Evolutionary conservation across 2,329 filamentous ascomycete genomes (phyloP).

Genomic region (Ilyonectria mors-panacis): DNA sequence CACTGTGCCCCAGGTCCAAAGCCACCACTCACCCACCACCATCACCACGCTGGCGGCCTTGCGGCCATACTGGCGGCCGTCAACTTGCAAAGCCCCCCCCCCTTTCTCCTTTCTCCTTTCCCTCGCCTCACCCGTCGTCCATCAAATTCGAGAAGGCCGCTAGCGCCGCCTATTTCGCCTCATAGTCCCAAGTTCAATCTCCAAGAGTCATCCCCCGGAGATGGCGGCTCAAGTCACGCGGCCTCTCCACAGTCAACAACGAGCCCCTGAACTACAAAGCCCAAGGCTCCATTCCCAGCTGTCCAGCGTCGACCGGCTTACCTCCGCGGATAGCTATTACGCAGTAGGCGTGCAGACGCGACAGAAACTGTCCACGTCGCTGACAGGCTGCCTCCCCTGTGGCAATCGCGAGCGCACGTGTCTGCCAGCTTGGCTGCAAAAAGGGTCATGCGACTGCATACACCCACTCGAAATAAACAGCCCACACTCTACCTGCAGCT

Average conservation of each 20-base stretch:
- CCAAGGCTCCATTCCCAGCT: slow-evolving; percentile 7
- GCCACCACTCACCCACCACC: slow-evolving; percentile 2
- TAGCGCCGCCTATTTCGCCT: slow-evolving; percentile 37
- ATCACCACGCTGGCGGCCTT: slow-evolving; percentile 3
- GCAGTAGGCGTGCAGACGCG: background rate
- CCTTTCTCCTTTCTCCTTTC: slow-evolving; percentile 28
- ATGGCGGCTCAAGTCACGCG: slow-evolving; percentile 50
- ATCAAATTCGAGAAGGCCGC: slow-evolving; percentile 47
- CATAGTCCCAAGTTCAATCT: slow-evolving; percentile 30
- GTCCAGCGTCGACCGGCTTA: slow-evolving; percentile 4
- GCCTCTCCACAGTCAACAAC: slow-evolving; percentile 29
- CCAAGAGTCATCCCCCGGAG: slow-evolving; percentile 36
- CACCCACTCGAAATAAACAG: slow-evolving; percentile 6
- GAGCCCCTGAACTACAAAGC: slow-evolving; percentile 34
- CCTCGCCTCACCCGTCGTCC: slow-evolving; percentile 28
- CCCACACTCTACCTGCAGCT: slow-evolving; percentile 8
- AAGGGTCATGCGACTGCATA: slow-evolving; percentile 21
- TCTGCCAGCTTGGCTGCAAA: slow-evolving; percentile 5
- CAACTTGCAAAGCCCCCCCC: slow-evolving; percentile 5
- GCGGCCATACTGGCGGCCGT: background rate
- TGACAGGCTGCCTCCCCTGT: slow-evolving; percentile 7
- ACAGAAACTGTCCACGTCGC: too few relatives aligned
- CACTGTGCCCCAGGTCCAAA: slow-evolving; percentile 31
- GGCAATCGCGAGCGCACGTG: slow-evolving; percentile 15
- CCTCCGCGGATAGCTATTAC: slow-evolving; percentile 6